Base-by-base conservation (phyloP, 768 basidiomycete species). In the Polyporus arcularius region DNA sequence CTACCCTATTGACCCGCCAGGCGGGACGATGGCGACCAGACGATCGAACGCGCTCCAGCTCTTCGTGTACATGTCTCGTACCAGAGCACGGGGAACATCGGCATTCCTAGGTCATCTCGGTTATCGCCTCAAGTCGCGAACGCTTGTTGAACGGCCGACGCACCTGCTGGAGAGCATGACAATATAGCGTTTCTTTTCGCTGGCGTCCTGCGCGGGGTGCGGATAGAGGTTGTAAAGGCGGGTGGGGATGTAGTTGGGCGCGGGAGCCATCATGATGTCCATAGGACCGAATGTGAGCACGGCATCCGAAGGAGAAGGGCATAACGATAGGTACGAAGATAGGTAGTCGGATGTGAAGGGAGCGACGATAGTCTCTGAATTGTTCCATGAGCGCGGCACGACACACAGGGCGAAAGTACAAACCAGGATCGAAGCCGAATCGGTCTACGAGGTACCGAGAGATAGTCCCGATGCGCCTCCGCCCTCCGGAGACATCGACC, bases 11-110 rank as follows among this genome's bases (percentile, higher is more conserved):
- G 90, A 91, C 7, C 92, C 92, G 10, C 92, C 92, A 0, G 92
- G 92, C n/a, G 92, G 91, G 0, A 94, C 91, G 61, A 94, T 92
- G 4, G 90, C 89, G 16, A 94, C 89, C 6, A 95, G 82, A 10
- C 92, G 85, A 71, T 94, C 92, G 67, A 95, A 94, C 2, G 92
- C 92, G 70, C 90, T 92, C 92, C 93, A 94, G 64, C 89, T 92
- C 74, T 94, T 94, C 28, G 91, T 93, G 70, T 94, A 94, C 89
- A 92, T 90, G 66, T 94, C 92, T 58, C 92, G 85, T 48, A 93
- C 92, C 18, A 92, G 80, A 1, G 90, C 89, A 52, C 92, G 84
- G 11, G 92, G 89, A 28, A 92, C 87, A 70, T 93, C 92, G 15
- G 90, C 90, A 71, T 94, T 94, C 72, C 91, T 88, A 66, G 40